Percentiles rank a stretch among this genome's conserved stretches.
Evolutionary conservation across 2,329 filamentous ascomycete genomes (phyloP).

Genomic region (Septoria linicola): DNA sequence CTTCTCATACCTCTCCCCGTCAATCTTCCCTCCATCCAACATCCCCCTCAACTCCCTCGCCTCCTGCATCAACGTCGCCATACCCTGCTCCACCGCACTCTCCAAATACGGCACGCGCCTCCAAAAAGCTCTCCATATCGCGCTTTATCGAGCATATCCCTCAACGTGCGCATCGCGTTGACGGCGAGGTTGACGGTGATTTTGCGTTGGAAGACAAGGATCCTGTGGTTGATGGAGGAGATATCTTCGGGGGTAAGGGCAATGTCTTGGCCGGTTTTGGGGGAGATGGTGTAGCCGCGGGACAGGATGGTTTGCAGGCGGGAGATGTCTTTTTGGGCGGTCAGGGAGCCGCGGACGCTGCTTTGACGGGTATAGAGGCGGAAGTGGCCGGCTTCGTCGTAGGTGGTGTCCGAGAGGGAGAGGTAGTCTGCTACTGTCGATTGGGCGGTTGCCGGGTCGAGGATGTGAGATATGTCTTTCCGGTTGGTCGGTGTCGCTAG

Average conservation of each 20-base stretch:
- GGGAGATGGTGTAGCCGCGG: conserved; percentile 1
- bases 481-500: not conserved
- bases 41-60: conserved; percentile 20
- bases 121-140: conserved; percentile 23
- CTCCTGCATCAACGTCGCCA: conserved; percentile 27
- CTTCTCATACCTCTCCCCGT: conserved; percentile 17
- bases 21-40: conserved; percentile 23
- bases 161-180: conserved; percentile 30
- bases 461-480: conserved; percentile 1
- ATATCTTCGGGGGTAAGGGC: conserved; percentile 16
- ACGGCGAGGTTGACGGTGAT: conserved; percentile 27
- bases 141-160: conserved; percentile 33
- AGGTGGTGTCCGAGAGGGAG: conserved; percentile 17
- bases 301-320: conserved; percentile 7
- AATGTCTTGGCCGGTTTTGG: not conserved
- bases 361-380: not conserved
- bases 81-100: conserved; percentile 31
- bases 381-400: conserved; percentile 3
- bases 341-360: conserved; percentile 23
- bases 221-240: conserved; percentile 9
- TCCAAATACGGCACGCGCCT: conserved; percentile 30
- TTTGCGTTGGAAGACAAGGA: conserved; percentile 20
- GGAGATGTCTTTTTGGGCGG: conserved; percentile 7
- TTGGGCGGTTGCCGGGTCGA: conserved; percentile 21
- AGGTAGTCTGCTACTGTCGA: conserved; percentile 31